These are phyloP conservation scores for Epichloe brachyelytri DNA, from an alignment of 2,329 filamentous ascomycete species.

Conservation along the genomic window DNA sequence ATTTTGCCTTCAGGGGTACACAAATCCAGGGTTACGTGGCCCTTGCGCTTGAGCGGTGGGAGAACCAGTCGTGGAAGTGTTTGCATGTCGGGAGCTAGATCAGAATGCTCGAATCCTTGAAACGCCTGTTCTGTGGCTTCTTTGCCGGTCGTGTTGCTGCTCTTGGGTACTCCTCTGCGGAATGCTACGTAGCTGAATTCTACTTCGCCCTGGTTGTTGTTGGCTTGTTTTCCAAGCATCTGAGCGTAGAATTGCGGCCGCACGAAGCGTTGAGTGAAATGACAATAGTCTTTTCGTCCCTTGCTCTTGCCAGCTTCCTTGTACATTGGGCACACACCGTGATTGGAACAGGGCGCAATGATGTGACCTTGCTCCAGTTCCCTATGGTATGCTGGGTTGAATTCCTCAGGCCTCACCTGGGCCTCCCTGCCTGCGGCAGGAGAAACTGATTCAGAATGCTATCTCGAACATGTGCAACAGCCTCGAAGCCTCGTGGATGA, in stretches of 20 bases:
- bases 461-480: constrained; percentile 71
- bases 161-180: constrained; percentile 51
- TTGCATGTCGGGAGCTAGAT: constrained; percentile 39
- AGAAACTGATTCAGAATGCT: constrained; percentile 68
- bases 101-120: constrained; percentile 49
- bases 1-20: constrained; percentile 78
- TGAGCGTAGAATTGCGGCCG: constrained; percentile 71
- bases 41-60: constrained; percentile 72
- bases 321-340: constrained; percentile 83
- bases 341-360: constrained; percentile 75
- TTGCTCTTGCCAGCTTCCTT: constrained; percentile 50
- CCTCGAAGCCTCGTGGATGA: constrained; percentile 81
- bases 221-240: constrained; percentile 53
- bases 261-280: constrained; percentile 80
- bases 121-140: constrained; percentile 55
- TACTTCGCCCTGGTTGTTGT: constrained; percentile 86
- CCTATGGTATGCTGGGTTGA: constrained; percentile 26
- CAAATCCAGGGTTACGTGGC: constrained; percentile 79
- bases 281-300: constrained; percentile 81
- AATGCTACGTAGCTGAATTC: constrained; percentile 83
- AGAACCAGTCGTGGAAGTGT: constrained; percentile 67
- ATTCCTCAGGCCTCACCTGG: constrained; percentile 20
- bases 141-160: constrained; percentile 30
- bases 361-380: constrained; percentile 49
- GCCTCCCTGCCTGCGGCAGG: constrained; percentile 30